Conservation (phyloP, 1,284 basidiomycete species). For the Trichosporon coremiiforme region DNA sequence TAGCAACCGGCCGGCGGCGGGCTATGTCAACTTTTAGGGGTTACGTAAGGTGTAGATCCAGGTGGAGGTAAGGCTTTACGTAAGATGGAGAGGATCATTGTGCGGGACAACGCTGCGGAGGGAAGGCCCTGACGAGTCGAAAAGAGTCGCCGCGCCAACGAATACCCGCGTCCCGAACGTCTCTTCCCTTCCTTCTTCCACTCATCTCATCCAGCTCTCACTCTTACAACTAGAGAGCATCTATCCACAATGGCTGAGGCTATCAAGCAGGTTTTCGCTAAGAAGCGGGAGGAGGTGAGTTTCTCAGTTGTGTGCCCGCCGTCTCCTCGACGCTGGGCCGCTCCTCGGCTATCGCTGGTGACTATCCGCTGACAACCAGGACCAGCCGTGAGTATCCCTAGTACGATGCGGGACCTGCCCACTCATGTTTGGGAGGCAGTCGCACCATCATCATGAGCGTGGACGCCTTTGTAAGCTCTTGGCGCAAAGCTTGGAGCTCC, state of each 20-base stretch:
- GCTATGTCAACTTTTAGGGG: slow-evolving; percentile 23
- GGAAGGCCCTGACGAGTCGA: slow-evolving; percentile 10
- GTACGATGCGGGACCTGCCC: neutral
- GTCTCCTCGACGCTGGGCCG: neutral
- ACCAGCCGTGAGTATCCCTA: slow-evolving; percentile 44
- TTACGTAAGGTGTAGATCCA: slow-evolving; percentile 18
- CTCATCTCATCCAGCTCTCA: slow-evolving; percentile 11
- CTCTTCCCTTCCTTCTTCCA: slow-evolving; percentile 13
- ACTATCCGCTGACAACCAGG: slow-evolving; percentile 32
- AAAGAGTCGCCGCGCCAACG: neutral
- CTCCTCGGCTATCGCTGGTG: neutral
- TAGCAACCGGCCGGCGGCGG: neutral
- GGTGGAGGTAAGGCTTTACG: neutral
- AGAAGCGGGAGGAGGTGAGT: slow-evolving; percentile 68
- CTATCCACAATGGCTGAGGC: slow-evolving; percentile 66
- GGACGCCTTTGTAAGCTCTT: neutral
- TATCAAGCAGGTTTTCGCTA: slow-evolving; percentile 71
- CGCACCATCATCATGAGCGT: neutral
- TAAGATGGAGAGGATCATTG: neutral
- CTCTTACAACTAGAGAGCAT: neutral
- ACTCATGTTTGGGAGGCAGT: neutral
- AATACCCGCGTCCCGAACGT: slow-evolving; percentile 5
- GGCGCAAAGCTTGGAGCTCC: neutral
- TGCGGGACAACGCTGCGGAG: slow-evolving; percentile 8
- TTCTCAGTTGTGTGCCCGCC: neutral